phyloP scores from a whole-genome alignment of 192 early-diverging fungal genomes.

The Podila verticillata region DNA sequence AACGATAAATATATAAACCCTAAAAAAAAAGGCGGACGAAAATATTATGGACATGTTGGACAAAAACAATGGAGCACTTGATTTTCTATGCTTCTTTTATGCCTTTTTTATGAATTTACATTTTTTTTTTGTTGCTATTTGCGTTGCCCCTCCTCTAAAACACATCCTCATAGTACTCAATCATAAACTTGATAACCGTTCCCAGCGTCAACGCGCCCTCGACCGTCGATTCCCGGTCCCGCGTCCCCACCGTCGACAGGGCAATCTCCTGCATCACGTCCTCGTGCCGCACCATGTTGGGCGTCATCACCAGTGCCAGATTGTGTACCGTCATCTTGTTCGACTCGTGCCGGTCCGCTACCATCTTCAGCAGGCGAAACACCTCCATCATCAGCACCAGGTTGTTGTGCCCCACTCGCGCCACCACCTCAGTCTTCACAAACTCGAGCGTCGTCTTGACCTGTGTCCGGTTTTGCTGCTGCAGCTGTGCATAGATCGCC shows the following conservation, averaged over 20 bases:
- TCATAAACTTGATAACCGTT: slow-evolving; percentile 40
- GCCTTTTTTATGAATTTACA: neutral
- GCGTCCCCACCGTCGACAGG: slow-evolving; percentile 12
- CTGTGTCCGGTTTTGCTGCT: slow-evolving; percentile 28
- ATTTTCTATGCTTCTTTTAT: neutral
- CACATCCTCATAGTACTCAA: slow-evolving; percentile 37
- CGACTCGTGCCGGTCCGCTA: slow-evolving; percentile 67
- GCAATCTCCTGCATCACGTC: slow-evolving; percentile 52
- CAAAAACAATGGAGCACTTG: no score
- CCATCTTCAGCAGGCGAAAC: slow-evolving; percentile 75
- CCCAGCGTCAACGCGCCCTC: slow-evolving; percentile 27
- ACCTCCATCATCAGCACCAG: slow-evolving; percentile 67
- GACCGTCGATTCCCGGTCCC: slow-evolving; percentile 4
- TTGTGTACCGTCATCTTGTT: slow-evolving; percentile 91
- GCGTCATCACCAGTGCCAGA: slow-evolving; percentile 87
- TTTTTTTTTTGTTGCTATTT: no score
- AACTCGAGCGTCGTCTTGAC: slow-evolving; percentile 55
- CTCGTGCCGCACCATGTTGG: slow-evolving; percentile 77
- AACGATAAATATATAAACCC: slow-evolving; percentile 9
- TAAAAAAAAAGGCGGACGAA: neutral
- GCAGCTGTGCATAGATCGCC: slow-evolving; percentile 67
- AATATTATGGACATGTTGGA: no score
- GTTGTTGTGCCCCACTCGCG: slow-evolving; percentile 58
- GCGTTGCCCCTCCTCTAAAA: slow-evolving; percentile 9
- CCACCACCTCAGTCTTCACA: slow-evolving; percentile 40